Percentiles rank a stretch among this genome's conserved stretches.
Conservation (phyloP, 129 eudicot species). For the Flaveria brownii region DNA sequence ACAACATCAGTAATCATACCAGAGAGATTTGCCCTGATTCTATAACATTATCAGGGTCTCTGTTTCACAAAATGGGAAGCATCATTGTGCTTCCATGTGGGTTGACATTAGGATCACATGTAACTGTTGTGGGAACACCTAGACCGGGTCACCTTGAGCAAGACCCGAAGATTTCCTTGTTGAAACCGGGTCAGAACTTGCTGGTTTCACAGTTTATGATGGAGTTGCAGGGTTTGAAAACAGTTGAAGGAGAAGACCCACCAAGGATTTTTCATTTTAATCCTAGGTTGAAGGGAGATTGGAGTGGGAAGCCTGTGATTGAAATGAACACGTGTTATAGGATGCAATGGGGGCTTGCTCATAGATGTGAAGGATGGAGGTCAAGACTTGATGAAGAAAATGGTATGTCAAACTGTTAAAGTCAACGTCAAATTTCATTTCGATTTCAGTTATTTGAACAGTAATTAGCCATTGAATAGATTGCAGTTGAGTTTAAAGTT, state of each 20-base stretch:
- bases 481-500: background rate
- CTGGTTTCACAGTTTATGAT: conserved; percentile 88
- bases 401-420: conserved; percentile 79
- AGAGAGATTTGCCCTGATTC: conserved; percentile 69
- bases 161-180: conserved; percentile 69
- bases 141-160: conserved; percentile 61
- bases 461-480: background rate
- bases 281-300: conserved; percentile 94
- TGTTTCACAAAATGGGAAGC: conserved; percentile 45
- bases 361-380: conserved; percentile 87
- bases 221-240: conserved; percentile 89
- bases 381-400: conserved; percentile 82
- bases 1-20: conserved; percentile 1
- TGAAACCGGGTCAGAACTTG: conserved; percentile 69
- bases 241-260: conserved; percentile 89
- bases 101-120: conserved; percentile 78
- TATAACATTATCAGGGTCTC: conserved; percentile 51
- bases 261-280: conserved; percentile 86
- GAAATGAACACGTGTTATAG: conserved; percentile 92
- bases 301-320: conserved; percentile 88
- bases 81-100: conserved; percentile 87
- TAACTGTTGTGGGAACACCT: conserved; percentile 70
- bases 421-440: background rate
- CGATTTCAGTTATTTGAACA: conserved; percentile 9
- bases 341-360: conserved; percentile 86